Evolutionary conservation across 768 basidiomycete genomes (phyloP).

Genomic region (Pisolithus marmoratus): DNA sequence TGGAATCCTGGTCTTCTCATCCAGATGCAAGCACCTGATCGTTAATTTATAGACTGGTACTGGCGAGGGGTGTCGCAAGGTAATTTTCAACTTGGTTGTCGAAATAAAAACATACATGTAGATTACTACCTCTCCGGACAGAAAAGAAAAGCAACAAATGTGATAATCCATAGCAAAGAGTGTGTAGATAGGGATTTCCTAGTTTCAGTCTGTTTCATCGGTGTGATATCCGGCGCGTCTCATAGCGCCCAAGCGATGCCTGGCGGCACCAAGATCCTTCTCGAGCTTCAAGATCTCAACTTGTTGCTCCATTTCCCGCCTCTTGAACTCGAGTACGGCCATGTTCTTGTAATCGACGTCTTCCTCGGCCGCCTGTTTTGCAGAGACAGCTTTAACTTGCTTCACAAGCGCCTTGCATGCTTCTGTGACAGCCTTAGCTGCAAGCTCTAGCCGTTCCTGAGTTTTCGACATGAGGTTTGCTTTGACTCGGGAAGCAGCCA

Average conservation of each 20-base stretch:
- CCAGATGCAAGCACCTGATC: too few species aligned
- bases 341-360: constrained; percentile 85
- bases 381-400: constrained; percentile 94
- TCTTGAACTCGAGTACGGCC: constrained; percentile 94
- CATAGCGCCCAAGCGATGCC: constrained; percentile 79
- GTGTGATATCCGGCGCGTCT: constrained; percentile 87
- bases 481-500: constrained; percentile 97
- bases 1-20: background rate
- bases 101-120: constrained; percentile 19
- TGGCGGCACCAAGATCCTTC: constrained; percentile 87
- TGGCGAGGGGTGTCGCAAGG: too few species aligned
- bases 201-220: constrained; percentile 62
- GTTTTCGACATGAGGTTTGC: constrained; percentile 98
- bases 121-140: constrained; percentile 10
- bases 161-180: background rate
- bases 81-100: background rate
- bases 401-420: constrained; percentile 95
- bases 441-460: constrained; percentile 91
- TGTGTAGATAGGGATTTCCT: background rate
- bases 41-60: too few species aligned
- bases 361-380: constrained; percentile 73
- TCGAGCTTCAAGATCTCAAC: constrained; percentile 97
- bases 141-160: constrained; percentile 11
- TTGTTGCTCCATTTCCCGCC: constrained; percentile 97
- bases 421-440: constrained; percentile 95